A percentile compares a stretch with the other conserved stretches of the same genome.
Conservation (phyloP, 306 rosid genomes). For the Cucumis cinereus region DNA sequence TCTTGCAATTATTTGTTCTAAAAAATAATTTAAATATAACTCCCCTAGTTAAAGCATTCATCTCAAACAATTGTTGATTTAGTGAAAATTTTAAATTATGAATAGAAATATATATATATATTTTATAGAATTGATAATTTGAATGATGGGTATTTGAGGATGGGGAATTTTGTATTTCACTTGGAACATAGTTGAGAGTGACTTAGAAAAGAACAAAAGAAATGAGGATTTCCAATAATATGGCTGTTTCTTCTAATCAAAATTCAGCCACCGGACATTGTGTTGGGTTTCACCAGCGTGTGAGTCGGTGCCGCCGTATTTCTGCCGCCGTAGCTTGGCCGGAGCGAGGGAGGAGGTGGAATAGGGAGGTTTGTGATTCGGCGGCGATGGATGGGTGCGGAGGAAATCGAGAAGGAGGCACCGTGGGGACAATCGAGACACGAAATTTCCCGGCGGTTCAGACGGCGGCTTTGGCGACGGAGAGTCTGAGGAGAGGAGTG, state of each 20-base stretch:
- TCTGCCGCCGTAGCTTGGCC: not conserved
- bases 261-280: not conserved
- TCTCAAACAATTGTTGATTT: too few relatives aligned
- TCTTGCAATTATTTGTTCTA: too few relatives aligned
- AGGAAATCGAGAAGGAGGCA: slow-evolving; percentile 10
- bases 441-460: slow-evolving; percentile 35
- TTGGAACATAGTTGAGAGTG: not conserved
- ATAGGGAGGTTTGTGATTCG: slow-evolving; percentile 21
- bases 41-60: too few relatives aligned
- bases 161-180: too few relatives aligned
- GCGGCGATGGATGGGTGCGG: slow-evolving; percentile 70
- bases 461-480: slow-evolving; percentile 50
- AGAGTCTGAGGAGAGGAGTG: slow-evolving; percentile 39
- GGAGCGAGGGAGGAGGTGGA: not conserved
- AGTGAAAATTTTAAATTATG: too few relatives aligned
- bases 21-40: too few relatives aligned
- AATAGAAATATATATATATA: too few relatives aligned
- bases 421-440: slow-evolving; percentile 51
- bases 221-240: not conserved
- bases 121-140: too few relatives aligned
- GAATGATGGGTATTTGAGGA: too few relatives aligned
- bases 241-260: not conserved
- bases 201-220: not conserved
- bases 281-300: not conserved
- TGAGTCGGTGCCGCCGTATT: not conserved